Percentiles rank a stretch among this genome's conserved stretches.
Conservation (phyloP, 1,284 basidiomycete species). For the Cutaneotrichosporon cutaneum region DNA sequence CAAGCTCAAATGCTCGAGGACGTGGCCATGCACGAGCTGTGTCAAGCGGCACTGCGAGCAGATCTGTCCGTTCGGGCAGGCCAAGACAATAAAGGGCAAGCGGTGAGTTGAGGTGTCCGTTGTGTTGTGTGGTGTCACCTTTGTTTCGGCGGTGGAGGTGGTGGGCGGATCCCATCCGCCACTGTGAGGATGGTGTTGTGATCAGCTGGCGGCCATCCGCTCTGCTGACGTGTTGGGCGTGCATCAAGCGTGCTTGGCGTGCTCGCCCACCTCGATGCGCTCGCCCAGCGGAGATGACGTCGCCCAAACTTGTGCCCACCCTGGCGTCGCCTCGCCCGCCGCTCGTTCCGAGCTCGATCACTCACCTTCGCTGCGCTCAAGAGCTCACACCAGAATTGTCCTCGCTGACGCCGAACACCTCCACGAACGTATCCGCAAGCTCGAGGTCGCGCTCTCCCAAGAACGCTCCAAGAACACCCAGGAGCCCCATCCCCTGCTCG, state of each 20-base stretch:
- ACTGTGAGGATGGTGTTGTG: background rate
- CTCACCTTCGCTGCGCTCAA: background rate
- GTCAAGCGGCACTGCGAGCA: slow-evolving; percentile 34
- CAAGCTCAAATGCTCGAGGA: slow-evolving; percentile 25
- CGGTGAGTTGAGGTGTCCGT: slow-evolving; percentile 35
- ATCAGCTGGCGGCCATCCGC: background rate
- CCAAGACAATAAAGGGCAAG: slow-evolving; percentile 41
- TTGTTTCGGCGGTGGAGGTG: background rate
- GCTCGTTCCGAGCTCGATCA: no score
- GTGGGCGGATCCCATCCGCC: background rate
- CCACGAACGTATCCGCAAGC: slow-evolving; percentile 42
- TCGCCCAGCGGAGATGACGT: no score
- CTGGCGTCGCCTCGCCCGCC: no score
- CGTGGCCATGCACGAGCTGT: slow-evolving; percentile 27
- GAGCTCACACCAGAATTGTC: slow-evolving; percentile 36
- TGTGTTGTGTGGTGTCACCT: background rate
- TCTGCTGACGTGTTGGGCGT: background rate
- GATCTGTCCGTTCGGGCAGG: slow-evolving; percentile 24
- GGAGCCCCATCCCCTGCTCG: slow-evolving; percentile 40
- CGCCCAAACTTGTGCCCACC: no score
- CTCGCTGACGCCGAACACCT: slow-evolving; percentile 49
- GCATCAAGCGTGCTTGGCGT: no score
- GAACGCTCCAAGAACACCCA: slow-evolving; percentile 20
- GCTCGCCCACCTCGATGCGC: no score
- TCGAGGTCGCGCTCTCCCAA: slow-evolving; percentile 48